Conservation (phyloP, 257 asterid species). For the Ballota nigra region DNA sequence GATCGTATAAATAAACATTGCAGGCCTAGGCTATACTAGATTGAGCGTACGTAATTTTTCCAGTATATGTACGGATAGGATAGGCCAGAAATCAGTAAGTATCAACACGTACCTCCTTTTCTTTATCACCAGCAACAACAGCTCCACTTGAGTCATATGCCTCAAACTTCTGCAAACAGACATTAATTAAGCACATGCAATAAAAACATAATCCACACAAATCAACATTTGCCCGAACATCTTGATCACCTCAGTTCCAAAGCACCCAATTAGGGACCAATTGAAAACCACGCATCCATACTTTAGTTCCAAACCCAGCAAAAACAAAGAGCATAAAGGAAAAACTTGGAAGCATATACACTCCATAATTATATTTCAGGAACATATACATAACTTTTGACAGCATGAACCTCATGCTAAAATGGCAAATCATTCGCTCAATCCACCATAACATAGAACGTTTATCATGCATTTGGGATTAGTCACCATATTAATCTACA, state of each 20-base stretch:
- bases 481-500: constrained; percentile 13
- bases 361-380: not conserved
- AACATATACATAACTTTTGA: not conserved
- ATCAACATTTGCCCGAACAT: not conserved
- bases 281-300: not conserved
- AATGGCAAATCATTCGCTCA: not conserved
- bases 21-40: not conserved
- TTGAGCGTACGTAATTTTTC: not conserved
- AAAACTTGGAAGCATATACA: not conserved
- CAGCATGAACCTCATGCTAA: not conserved
- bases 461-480: constrained; percentile 12
- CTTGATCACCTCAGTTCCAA: not conserved
- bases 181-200: constrained; percentile 18
- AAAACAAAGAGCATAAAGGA: not conserved
- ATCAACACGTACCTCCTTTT: constrained; percentile 67
- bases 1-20: not conserved
- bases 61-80: not conserved
- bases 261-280: not conserved
- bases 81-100: constrained; percentile 1
- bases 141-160: constrained; percentile 75
- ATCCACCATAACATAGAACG: not conserved
- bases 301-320: not conserved
- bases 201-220: not conserved
- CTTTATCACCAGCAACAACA: constrained; percentile 79
- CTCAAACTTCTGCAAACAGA: constrained; percentile 73